Evolutionary conservation across 371 early-diverging fungal species (phyloP), one percentile per base, ranked within the genome.

Genomic region (Nematocida ironsii): DNA sequence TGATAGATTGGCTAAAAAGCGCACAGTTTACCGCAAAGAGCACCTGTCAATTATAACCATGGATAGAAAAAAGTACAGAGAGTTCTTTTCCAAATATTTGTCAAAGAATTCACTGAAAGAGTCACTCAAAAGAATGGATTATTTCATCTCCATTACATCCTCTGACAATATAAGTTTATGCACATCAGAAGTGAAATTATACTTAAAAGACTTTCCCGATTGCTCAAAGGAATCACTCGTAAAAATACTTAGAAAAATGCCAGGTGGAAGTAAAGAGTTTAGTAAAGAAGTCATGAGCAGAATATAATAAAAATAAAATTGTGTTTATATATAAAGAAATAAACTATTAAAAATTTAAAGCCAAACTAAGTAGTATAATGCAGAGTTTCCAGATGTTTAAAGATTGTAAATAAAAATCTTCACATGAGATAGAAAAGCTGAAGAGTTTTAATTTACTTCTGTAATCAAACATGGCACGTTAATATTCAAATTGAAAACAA

Each of bases 111-210:
- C 83, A 50, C 52, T 84, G 9, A 47, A 67, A n/a, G 67, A 72
- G 18, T 27, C 18, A 5, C 57, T 87, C 6, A n/a, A 18, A 16
- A 75, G 72, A 7, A 33, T 86, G 11, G 57, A 73, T 9, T 80
- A 82, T 55, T 69, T 86, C 5, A 73, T 75, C n/a, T 80, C 83
- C 20, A 50, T 87, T 18, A 62, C 84, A 9, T 76, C 82, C 11
- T 66, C 83, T 27, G 83, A 72, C 50, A 87, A 75, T 69, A 33
- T 55, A 7, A 84, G 84, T 60, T 45, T 87, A 16, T 84, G 83
- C 69, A 39, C 82, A 20, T 57, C 82, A 27, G 86, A 87, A 67
- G 69, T 86, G 13, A 84, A 83, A 70, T 45, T 52, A 27, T 70
- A 75, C 56, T 18, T 67, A 13, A 78, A 68, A 45, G 62, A 33